phyloP scores from a whole-genome alignment of 2,329 filamentous ascomycete genomes.

The Neopestalotiopsis clavispora region DNA sequence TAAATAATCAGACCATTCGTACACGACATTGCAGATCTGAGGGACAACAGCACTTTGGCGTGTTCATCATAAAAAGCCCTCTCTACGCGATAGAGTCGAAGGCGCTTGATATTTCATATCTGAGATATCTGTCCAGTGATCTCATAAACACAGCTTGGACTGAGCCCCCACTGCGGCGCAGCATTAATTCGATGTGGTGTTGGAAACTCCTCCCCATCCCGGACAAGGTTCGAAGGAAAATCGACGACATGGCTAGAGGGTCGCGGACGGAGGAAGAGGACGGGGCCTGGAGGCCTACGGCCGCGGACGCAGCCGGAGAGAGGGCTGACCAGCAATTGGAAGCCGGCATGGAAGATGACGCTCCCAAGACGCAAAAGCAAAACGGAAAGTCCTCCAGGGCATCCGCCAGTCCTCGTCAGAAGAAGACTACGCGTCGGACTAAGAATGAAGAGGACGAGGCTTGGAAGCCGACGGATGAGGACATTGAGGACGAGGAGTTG shows the following conservation, averaged over 20 bases:
- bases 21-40: not conserved
- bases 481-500: not conserved
- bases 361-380: not conserved
- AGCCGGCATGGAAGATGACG: not conserved
- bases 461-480: conserved; percentile 1
- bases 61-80: not conserved
- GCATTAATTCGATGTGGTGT: not conserved
- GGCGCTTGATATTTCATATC: not conserved
- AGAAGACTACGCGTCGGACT: not conserved
- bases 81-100: not conserved
- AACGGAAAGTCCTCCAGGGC: not conserved
- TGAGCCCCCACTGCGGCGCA: too few relatives aligned
- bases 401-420: not conserved
- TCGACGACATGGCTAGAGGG: not conserved
- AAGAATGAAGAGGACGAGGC: not conserved
- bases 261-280: not conserved
- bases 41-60: not conserved
- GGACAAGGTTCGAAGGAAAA: not conserved
- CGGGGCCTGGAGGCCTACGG: not conserved
- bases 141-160: too few relatives aligned
- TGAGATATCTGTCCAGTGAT: not conserved
- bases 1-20: not conserved
- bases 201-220: not conserved
- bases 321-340: not conserved
- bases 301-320: not conserved